A percentile compares a stretch with the other conserved stretches of the same genome.
Evolutionary conservation across 176 grass and related monocot species (phyloP).

Genomic region (Cenchrus americanus): DNA sequence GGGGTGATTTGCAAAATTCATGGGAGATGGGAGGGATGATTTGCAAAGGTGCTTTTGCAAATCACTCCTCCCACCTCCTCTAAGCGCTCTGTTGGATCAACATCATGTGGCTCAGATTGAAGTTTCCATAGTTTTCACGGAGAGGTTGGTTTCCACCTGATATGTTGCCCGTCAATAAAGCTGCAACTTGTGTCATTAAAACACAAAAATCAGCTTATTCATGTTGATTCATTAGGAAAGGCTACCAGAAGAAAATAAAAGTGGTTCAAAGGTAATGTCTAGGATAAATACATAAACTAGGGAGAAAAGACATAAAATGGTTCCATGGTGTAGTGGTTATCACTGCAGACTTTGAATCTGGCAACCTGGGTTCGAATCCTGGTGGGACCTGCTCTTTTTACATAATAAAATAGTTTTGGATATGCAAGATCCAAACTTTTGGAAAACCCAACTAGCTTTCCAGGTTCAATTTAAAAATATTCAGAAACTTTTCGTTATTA

Average conservation of each 20-base stretch:
- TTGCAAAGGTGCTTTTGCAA: too few relatives aligned
- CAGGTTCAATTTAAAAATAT: background rate
- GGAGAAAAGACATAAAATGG: conserved; percentile 24
- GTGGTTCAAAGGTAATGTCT: background rate
- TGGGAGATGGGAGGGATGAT: too few relatives aligned
- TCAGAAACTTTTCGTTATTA: background rate
- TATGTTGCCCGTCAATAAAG: too few relatives aligned
- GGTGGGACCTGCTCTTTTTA: conserved; percentile 50
- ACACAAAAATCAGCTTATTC: too few relatives aligned
- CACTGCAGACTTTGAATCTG: conserved; percentile 95
- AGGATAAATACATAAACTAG: background rate
- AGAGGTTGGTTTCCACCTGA: too few relatives aligned
- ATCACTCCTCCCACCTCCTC: too few relatives aligned
- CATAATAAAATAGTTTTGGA: background rate
- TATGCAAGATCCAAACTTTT: background rate
- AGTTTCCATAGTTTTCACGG: too few relatives aligned
- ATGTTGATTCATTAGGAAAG: background rate
- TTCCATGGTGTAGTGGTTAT: conserved; percentile 93
- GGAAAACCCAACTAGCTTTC: background rate
- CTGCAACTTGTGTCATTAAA: background rate
- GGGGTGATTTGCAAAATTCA: too few relatives aligned
- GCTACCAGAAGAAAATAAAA: background rate
- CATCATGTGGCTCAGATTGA: too few relatives aligned
- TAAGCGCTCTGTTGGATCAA: too few relatives aligned
- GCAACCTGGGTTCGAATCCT: conserved; percentile 91